Conservation (phyloP, 1,284 basidiomycete genomes). For the Ceratobasidium theobromae region DNA sequence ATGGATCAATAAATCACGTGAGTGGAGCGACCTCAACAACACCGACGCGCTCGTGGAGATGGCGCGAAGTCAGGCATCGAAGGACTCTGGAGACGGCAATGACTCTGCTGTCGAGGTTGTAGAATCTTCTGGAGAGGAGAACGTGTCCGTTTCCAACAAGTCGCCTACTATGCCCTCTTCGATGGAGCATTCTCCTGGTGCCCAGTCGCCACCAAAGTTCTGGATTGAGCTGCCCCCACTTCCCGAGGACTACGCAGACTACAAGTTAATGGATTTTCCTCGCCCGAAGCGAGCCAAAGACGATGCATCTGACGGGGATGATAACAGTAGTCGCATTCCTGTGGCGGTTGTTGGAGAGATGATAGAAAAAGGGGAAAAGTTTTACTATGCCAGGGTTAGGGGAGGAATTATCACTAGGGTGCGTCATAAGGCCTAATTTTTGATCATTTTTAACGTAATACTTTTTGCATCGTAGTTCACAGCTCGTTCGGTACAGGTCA, state of each 20-base stretch:
- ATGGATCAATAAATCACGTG: neutral
- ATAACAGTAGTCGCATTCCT: neutral
- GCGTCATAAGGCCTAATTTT: neutral
- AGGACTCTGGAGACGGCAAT: neutral
- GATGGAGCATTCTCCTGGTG: constrained; percentile 3
- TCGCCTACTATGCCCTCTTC: constrained; percentile 15
- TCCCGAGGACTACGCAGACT: constrained; percentile 5
- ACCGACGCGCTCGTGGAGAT: neutral
- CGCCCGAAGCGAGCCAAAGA: neutral
- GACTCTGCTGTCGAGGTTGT: neutral
- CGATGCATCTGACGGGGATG: neutral
- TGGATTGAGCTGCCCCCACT: constrained; percentile 17
- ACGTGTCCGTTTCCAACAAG: constrained; percentile 18
- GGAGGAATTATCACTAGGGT: constrained; percentile 26
- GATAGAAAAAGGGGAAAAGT: constrained; percentile 2
- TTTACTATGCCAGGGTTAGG: constrained; percentile 32
- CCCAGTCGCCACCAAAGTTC: neutral
- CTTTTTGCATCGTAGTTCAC: constrained; percentile 11
- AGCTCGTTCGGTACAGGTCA: neutral
- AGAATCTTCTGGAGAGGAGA: neutral
- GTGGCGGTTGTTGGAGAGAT: constrained; percentile 25
- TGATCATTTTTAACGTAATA: neutral
- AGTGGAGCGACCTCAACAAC: neutral
- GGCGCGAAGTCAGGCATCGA: constrained; percentile 9
- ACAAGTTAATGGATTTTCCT: neutral